Evolutionary conservation across 2,329 filamentous ascomycete genomes (phyloP), one percentile per base, ranked within the genome.

Genomic region (Paraphaeosphaeria sporulosa): DNA sequence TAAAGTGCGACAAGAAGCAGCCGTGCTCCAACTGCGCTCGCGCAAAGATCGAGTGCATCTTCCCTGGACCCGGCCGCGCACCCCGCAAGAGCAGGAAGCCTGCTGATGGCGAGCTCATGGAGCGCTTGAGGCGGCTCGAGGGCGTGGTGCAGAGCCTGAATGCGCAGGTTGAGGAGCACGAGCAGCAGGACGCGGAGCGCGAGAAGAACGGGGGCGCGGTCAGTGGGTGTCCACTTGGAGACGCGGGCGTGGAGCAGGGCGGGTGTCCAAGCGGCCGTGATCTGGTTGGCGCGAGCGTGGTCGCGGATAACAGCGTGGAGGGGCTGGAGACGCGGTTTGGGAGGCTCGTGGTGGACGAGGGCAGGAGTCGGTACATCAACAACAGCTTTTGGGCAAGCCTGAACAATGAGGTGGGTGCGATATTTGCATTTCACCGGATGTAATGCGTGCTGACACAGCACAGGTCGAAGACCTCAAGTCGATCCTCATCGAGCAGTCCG

Each of bases 1-100:
- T 93, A 57, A 89, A 90, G 70, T 93, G 90, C 82, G 89, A 93
- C 80, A 93, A 93, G 80, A 84, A 86, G 69, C 87, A 91, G 81
- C 89, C 90, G 17, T 93, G 90, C 76, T 87, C 87, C 68, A 93
- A 93, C 75, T 93, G 90, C 75, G 85, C 86, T 44, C 86, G 89
- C 64, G 89, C 89, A 43, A 81, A 88, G 67, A 90, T 90, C 59
- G 86, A 89, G 66, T 93, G 90, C 75, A 80, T 92, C 51, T 93
- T 91, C 71, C 90, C 90, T 1, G 88, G 89, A 2, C 90, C 90
- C 0, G 90, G 90, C 10, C 85, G 90, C 57, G 90, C 90, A 6
- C 90, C 90, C 10, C 83, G 90, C 44, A 88, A 90, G 67, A 84
- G 86, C 61, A 84, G 89, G 32, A 90, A 89, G 71, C 85, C 90